Evolutionary conservation across 164 flowering plant species (phyloP).

Genomic region (Euptelea pleiosperma): DNA sequence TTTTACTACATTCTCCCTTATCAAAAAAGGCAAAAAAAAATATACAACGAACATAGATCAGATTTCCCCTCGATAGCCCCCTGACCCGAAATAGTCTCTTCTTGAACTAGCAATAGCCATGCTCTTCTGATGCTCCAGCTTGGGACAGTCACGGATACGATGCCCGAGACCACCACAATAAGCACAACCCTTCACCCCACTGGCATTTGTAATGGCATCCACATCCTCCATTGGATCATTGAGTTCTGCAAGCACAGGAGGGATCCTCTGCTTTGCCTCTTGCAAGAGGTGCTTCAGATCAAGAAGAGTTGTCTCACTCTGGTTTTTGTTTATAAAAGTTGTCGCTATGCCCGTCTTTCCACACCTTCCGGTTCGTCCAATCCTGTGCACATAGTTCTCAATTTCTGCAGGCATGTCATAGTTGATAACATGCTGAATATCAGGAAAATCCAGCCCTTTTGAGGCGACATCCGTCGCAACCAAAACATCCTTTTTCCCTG

Average conservation of each 20-base stretch:
- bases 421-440: constrained; percentile 89
- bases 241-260: constrained; percentile 90
- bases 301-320: constrained; percentile 87
- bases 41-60: constrained; percentile 21
- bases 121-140: constrained; percentile 84
- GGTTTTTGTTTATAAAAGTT: constrained; percentile 93
- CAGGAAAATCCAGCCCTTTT: constrained; percentile 94
- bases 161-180: constrained; percentile 98
- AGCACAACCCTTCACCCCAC: constrained; percentile 91
- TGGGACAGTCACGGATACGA: constrained; percentile 79
- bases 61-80: constrained; percentile 88
- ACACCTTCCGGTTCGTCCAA: constrained; percentile 91
- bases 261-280: constrained; percentile 95
- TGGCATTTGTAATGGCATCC: constrained; percentile 67
- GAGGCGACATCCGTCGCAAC: constrained; percentile 99
- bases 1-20: no score
- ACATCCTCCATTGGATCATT: constrained; percentile 83
- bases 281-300: constrained; percentile 90
- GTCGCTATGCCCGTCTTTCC: constrained; percentile 97
- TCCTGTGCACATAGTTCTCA: constrained; percentile 88
- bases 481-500: constrained; percentile 84
- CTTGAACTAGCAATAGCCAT: constrained; percentile 68
- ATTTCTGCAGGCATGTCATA: constrained; percentile 98
- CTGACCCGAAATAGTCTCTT: constrained; percentile 87
- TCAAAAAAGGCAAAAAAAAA: no score